Evolutionary conservation across 2,329 filamentous ascomycete genomes (phyloP).

Genomic region (Colletotrichum sp.): DNA sequence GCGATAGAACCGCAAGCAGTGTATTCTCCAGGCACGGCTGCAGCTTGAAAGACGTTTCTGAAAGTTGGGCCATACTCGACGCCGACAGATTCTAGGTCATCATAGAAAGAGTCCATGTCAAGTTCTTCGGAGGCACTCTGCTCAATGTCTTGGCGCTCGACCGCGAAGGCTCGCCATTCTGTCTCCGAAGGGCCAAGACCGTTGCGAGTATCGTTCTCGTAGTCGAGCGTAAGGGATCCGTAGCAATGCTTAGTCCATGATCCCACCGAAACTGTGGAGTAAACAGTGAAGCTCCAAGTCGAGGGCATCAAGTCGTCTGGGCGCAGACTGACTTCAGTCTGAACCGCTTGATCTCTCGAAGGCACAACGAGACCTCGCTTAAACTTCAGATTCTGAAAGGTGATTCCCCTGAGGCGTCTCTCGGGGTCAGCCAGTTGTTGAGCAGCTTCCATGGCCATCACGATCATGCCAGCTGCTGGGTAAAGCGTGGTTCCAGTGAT

Average conservation of each 20-base stretch:
- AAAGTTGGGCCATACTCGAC: constrained; percentile 24
- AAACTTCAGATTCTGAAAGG: neutral
- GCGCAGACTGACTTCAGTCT: neutral
- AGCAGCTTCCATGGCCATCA: constrained; percentile 27
- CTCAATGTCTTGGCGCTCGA: neutral
- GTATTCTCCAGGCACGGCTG: neutral
- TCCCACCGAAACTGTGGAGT: neutral
- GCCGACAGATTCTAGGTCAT: constrained; percentile 13
- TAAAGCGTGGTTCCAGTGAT: constrained; percentile 47
- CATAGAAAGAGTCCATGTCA: constrained; percentile 20
- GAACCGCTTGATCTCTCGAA: neutral
- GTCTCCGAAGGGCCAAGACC: neutral
- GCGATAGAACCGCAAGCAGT: neutral
- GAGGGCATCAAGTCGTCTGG: neutral
- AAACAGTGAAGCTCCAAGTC: neutral
- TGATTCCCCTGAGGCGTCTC: neutral
- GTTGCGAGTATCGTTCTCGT: neutral
- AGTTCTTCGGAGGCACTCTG: neutral
- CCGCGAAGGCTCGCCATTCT: neutral
- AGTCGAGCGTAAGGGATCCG: neutral
- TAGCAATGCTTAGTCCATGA: neutral
- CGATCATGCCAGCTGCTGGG: constrained; percentile 38
- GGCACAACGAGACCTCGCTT: neutral
- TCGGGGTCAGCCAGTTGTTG: neutral
- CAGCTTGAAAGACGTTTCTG: neutral